Evolutionary conservation across 202 grass and related monocot species (phyloP).

Genomic region (Carex sylvatica): DNA sequence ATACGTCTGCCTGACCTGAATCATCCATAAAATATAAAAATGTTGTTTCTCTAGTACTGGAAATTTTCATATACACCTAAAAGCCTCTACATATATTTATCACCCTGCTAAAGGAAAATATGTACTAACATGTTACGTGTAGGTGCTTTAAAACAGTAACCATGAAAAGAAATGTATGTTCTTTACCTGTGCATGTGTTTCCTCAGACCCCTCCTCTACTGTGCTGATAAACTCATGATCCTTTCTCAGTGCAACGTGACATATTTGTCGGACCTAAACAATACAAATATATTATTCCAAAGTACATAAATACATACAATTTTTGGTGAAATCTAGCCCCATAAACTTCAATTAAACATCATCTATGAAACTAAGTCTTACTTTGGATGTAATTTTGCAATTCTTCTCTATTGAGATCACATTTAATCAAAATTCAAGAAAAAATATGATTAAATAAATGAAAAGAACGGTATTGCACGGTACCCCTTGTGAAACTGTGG

Average conservation of each 20-base stretch:
- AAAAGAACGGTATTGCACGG: background rate
- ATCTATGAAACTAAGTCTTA: background rate
- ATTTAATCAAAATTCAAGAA: background rate
- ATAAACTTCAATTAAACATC: background rate
- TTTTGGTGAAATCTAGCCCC: slow-evolving; percentile 9
- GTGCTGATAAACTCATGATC: slow-evolving; percentile 74
- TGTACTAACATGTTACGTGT: background rate
- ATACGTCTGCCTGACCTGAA: slow-evolving; percentile 83
- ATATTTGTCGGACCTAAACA: slow-evolving; percentile 75
- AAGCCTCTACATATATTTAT: background rate
- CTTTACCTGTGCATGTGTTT: slow-evolving; percentile 78
- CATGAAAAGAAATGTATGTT: slow-evolving; percentile 19
- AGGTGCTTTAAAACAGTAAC: background rate
- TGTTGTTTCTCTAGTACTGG: slow-evolving; percentile 2
- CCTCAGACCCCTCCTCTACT: slow-evolving; percentile 88
- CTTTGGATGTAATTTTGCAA: background rate
- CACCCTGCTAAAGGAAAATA: background rate
- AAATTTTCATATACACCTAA: background rate
- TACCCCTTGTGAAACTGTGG: slow-evolving; percentile 91
- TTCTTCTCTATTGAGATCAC: background rate
- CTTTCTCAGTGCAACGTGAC: slow-evolving; percentile 73
- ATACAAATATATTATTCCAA: background rate
- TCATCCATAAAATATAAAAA: slow-evolving; percentile 30
- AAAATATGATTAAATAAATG: background rate
- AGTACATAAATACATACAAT: background rate